Conservation (phyloP, 2,329 filamentous ascomycete species). For the Periconia digitata region DNA sequence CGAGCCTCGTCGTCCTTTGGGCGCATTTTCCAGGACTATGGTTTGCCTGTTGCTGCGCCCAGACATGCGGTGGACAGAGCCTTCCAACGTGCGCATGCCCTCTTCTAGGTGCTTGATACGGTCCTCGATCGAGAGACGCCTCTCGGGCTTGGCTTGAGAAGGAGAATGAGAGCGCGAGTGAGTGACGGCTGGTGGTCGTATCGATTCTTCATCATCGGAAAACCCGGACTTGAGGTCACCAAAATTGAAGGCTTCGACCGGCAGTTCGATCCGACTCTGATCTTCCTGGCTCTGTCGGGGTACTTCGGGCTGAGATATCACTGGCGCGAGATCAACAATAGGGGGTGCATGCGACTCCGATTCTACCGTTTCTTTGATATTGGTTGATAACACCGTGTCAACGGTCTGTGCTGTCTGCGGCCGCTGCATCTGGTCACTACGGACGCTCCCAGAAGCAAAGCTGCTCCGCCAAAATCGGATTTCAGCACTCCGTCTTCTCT, state of each 20-base stretch:
- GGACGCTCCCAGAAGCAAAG: slow-evolving; percentile 33
- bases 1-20: slow-evolving; percentile 31
- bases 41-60: slow-evolving; percentile 40
- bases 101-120: slow-evolving; percentile 36
- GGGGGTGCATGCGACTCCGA: neutral
- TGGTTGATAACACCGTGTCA: slow-evolving; percentile 24
- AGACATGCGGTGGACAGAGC: slow-evolving; percentile 34
- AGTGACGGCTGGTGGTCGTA: slow-evolving; percentile 11
- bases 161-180: slow-evolving; percentile 9
- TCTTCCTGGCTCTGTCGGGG: slow-evolving; percentile 14
- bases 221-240: slow-evolving; percentile 32
- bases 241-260: slow-evolving; percentile 41
- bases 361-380: slow-evolving; percentile 18
- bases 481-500: slow-evolving; percentile 35
- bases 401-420: slow-evolving; percentile 37
- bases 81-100: slow-evolving; percentile 31
- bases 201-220: slow-evolving; percentile 20
- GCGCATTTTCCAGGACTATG: slow-evolving; percentile 42
- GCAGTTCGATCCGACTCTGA: slow-evolving; percentile 16
- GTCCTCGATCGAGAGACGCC: slow-evolving; percentile 35
- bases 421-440: slow-evolving; percentile 29
- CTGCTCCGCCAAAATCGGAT: slow-evolving; percentile 42
- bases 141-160: slow-evolving; percentile 1
- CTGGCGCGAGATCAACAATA: neutral
- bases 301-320: neutral